Conservation (phyloP, 306 rosid species). For the Cicer judaicum region DNA sequence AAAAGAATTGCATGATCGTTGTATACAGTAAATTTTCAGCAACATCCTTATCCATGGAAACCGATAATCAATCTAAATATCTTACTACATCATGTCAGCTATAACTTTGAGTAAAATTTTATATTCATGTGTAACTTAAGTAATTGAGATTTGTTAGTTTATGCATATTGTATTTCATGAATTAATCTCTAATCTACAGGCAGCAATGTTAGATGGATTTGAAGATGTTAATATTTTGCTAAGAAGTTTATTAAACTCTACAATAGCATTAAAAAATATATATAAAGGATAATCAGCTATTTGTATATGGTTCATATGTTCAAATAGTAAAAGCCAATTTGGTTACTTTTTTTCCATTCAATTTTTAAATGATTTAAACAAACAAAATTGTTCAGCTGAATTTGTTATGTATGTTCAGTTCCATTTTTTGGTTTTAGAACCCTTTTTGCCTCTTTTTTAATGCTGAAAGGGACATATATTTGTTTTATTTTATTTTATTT, state of each 20-base stretch:
- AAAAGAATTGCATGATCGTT: conserved; percentile 21
- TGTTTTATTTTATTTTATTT: not conserved
- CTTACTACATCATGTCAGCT: too few species aligned
- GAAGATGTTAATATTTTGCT: conserved; percentile 16
- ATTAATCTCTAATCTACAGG: conserved; percentile 4
- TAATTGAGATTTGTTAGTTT: not conserved
- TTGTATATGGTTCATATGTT: not conserved
- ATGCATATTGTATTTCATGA: conserved; percentile 27
- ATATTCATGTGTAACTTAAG: too few species aligned
- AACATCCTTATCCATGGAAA: conserved; percentile 12
- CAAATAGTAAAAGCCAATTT: conserved; percentile 3
- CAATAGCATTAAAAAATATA: not conserved
- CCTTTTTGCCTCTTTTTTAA: conserved; percentile 1
- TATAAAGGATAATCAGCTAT: not conserved
- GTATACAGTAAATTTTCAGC: not conserved
- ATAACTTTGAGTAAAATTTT: too few species aligned
- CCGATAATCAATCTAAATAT: not conserved
- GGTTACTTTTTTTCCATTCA: not conserved
- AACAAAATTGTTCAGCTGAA: conserved; percentile 8
- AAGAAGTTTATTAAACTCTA: not conserved
- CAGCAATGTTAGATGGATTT: conserved; percentile 15
- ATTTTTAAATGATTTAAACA: not conserved
- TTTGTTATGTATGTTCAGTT: conserved; percentile 12
- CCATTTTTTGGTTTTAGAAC: conserved; percentile 20
- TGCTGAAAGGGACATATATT: conserved; percentile 18